These are phyloP conservation scores for Cladosporium phlei DNA, from an alignment of 2,329 filamentous ascomycete species.

Conservation along the genomic window DNA sequence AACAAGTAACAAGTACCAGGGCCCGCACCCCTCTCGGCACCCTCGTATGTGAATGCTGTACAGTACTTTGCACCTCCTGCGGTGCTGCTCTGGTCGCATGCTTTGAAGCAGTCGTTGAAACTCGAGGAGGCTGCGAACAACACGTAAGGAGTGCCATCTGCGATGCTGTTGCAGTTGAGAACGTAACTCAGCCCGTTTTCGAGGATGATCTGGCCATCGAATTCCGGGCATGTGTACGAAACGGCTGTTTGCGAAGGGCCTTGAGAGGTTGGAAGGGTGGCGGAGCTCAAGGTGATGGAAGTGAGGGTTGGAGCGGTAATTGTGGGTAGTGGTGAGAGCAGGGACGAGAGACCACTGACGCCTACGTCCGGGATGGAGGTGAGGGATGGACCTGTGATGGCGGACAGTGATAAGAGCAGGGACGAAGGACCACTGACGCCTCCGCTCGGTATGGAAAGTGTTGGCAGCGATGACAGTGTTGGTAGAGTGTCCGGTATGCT, in stretches of 20 bases:
- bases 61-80: conserved; percentile 19
- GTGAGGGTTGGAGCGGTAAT: neutral
- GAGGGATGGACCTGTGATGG: too few species aligned
- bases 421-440: too few species aligned
- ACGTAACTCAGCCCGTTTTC: conserved; percentile 22
- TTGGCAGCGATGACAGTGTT: too few species aligned
- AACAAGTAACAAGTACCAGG: conserved; percentile 23
- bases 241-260: conserved; percentile 18
- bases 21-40: conserved; percentile 16
- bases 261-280: conserved; percentile 17
- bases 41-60: conserved; percentile 22
- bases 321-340: neutral
- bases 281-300: conserved; percentile 10
- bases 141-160: conserved; percentile 17
- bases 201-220: conserved; percentile 18
- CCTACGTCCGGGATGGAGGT: neutral
- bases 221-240: conserved; percentile 17
- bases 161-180: conserved; percentile 18
- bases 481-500: too few species aligned
- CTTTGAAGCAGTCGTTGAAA: conserved; percentile 24
- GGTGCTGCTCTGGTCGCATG: conserved; percentile 19
- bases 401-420: too few species aligned
- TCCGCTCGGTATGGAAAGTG: too few species aligned
- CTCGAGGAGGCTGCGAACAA: conserved; percentile 11
- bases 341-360: neutral